phyloP scores from a whole-genome alignment of 805 yeast genomes.

The Allodekkera sacchari region DNA sequence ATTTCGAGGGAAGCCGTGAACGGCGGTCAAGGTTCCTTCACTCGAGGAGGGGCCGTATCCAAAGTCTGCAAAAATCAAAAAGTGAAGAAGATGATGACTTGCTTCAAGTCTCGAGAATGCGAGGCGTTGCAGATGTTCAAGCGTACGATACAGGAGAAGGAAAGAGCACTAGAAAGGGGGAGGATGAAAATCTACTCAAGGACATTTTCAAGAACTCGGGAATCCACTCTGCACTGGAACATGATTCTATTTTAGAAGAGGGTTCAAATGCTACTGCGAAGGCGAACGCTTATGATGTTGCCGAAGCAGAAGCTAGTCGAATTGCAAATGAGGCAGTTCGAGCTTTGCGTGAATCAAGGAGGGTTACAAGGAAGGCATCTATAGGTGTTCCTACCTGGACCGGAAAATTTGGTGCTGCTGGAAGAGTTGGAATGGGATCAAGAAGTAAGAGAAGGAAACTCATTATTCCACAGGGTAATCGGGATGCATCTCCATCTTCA shows the following conservation, averaged over 20 bases:
- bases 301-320: constrained; percentile 55
- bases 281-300: constrained; percentile 29
- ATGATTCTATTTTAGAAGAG: constrained; percentile 62
- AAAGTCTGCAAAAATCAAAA: constrained; percentile 12
- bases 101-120: constrained; percentile 48
- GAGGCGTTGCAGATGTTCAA: constrained; percentile 70
- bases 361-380: constrained; percentile 33
- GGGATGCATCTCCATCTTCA: not conserved
- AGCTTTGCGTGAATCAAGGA: constrained; percentile 55
- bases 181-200: constrained; percentile 40
- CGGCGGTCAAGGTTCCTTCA: constrained; percentile 27
- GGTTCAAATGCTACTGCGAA: constrained; percentile 3
- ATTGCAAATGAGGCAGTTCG: constrained; percentile 56
- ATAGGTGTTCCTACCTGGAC: constrained; percentile 96
- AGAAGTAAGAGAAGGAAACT: constrained; percentile 1
- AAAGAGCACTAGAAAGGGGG: constrained; percentile 25
- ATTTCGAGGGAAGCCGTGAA: constrained; percentile 24
- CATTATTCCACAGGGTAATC: too few species aligned
- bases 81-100: constrained; percentile 53
- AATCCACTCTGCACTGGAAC: constrained; percentile 67
- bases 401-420: constrained; percentile 84
- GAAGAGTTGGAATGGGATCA: constrained; percentile 28
- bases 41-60: constrained; percentile 3
- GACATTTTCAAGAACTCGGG: constrained; percentile 51
- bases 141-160: constrained; percentile 47